phyloP scores from a whole-genome alignment of 495 filamentous ascomycete species.

The Sabuloglossum arenarium region DNA sequence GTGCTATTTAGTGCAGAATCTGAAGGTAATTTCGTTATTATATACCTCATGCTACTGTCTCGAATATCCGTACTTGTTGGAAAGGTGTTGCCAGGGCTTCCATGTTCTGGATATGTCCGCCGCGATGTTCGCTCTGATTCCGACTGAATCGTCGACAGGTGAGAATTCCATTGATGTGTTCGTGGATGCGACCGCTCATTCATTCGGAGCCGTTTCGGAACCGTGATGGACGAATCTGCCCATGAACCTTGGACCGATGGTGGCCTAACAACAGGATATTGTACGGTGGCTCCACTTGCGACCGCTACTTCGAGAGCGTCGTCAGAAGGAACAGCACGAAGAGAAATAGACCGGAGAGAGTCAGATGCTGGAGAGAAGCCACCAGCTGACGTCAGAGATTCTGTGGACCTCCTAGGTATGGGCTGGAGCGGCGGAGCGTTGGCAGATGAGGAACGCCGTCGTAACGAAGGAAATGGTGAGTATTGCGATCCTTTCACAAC shows the following conservation, averaged over 20 bases:
- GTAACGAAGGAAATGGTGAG: not conserved
- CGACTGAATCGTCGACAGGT: not conserved
- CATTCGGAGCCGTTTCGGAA: slow-evolving; percentile 3
- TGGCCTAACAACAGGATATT: slow-evolving; percentile 2
- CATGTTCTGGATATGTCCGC: not conserved
- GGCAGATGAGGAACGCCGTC: not conserved
- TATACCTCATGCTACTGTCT: not conserved
- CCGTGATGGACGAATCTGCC: slow-evolving; percentile 3
- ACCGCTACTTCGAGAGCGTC: slow-evolving; percentile 11
- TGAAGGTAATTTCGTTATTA: not conserved
- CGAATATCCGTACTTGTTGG: not conserved
- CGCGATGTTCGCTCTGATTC: not conserved
- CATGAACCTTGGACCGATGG: not conserved
- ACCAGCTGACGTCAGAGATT: slow-evolving; percentile 6
- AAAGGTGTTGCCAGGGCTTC: not conserved
- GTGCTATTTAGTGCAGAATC: not conserved
- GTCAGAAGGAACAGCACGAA: slow-evolving; percentile 11
- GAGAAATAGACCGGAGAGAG: slow-evolving; percentile 1
- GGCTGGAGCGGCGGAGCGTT: slow-evolving; percentile 4
- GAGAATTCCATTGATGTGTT: slow-evolving; percentile 1
- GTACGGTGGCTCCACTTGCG: slow-evolving; percentile 9
- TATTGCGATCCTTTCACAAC: not conserved
- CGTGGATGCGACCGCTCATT: not conserved
- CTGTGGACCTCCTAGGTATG: slow-evolving; percentile 10
- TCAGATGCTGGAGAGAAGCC: not conserved